Conservation (phyloP, 192 early-diverging fungal genomes). For the Gonapodya prolifera region DNA sequence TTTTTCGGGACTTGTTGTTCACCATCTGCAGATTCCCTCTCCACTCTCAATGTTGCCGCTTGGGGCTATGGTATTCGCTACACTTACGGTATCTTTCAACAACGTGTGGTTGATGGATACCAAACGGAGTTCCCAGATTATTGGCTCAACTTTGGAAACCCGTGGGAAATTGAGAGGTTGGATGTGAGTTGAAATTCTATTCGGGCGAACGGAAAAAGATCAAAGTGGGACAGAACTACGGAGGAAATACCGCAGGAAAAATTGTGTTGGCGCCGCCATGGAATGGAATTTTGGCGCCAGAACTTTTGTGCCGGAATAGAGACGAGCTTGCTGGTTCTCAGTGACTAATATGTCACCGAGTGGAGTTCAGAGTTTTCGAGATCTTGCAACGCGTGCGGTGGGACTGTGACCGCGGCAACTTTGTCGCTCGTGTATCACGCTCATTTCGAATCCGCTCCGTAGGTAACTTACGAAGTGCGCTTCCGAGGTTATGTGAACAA, state of each 20-base stretch:
- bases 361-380: too few relatives aligned
- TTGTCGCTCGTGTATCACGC: too few relatives aligned
- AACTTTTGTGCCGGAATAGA: too few relatives aligned
- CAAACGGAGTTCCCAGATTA: slow-evolving; percentile 90
- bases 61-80: slow-evolving; percentile 98
- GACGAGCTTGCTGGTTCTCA: too few relatives aligned
- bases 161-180: slow-evolving; percentile 39
- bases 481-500: slow-evolving; percentile 82
- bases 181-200: slow-evolving; percentile 1
- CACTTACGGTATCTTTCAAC: slow-evolving; percentile 98
- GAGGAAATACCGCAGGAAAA: too few relatives aligned
- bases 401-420: too few relatives aligned
- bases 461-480: slow-evolving; percentile 58
- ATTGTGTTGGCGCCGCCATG: slow-evolving; percentile 82
- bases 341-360: too few relatives aligned
- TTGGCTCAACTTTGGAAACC: slow-evolving; percentile 94
- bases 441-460: not conserved
- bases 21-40: slow-evolving; percentile 58
- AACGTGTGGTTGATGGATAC: slow-evolving; percentile 88
- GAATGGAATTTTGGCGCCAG: slow-evolving; percentile 25
- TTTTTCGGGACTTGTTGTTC: not conserved
- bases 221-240: too few relatives aligned
- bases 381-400: too few relatives aligned
- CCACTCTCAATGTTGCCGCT: slow-evolving; percentile 83
- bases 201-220: too few relatives aligned